Evolutionary conservation across 306 rosid species (phyloP).

Genomic region (Sechiopsis laciniata): DNA sequence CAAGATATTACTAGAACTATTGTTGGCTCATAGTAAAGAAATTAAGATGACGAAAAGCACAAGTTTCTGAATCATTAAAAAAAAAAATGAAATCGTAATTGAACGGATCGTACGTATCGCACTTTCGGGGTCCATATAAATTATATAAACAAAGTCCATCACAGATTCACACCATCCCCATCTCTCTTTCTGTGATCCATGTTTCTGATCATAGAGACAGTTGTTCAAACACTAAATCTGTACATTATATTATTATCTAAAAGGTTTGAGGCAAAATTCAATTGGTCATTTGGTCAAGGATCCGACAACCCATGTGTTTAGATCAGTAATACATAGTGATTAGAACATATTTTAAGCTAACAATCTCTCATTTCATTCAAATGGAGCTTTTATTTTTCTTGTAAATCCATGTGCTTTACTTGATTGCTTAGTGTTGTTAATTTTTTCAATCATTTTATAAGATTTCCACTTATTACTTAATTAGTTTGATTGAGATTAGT

Average conservation of each 20-base stretch:
- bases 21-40: no score
- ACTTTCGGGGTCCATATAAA: no score
- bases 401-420: conserved; percentile 34
- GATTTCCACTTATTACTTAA: not conserved
- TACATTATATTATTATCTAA: not conserved
- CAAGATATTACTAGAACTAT: no score
- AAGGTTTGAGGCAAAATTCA: conserved; percentile 19
- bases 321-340: no score
- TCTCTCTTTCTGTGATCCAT: not conserved
- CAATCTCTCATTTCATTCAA: conserved; percentile 14
- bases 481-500: not conserved
- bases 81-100: no score
- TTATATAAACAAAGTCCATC: no score
- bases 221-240: not conserved
- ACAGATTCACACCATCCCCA: no score
- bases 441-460: not conserved
- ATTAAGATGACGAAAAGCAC: no score
- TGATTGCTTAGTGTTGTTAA: not conserved
- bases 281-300: conserved; percentile 13
- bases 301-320: conserved; percentile 49
- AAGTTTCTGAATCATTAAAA: no score
- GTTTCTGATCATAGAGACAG: not conserved
- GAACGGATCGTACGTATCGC: not conserved
- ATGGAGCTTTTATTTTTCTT: not conserved
- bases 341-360: conserved; percentile 13